A percentile compares a stretch with the other conserved stretches of the same genome.
Evolutionary conservation across 192 early-diverging fungal species (phyloP).

Genomic region (Coemansia sp.): DNA sequence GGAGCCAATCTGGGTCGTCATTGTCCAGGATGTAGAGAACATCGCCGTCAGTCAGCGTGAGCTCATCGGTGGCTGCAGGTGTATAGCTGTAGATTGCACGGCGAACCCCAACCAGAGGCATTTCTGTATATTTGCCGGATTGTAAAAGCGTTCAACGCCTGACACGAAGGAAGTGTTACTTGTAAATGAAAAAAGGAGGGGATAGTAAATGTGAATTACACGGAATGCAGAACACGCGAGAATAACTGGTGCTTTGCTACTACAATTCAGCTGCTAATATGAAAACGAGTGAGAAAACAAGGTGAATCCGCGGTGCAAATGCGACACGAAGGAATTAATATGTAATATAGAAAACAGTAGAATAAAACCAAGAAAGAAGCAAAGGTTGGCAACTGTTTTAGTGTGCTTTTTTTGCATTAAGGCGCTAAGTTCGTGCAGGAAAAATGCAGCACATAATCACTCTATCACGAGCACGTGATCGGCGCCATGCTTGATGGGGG

Average conservation of each 20-base stretch:
- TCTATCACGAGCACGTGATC: slow-evolving; percentile 4
- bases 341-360: neutral
- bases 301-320: too few species aligned
- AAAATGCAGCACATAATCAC: too few species aligned
- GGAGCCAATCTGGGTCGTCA: slow-evolving; percentile 91
- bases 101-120: slow-evolving; percentile 59
- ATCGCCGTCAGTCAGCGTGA: slow-evolving; percentile 84
- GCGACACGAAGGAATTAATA: too few species aligned
- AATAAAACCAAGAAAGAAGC: neutral
- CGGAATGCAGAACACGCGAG: too few species aligned
- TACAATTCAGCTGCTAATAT: too few species aligned
- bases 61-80: slow-evolving; percentile 80
- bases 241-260: too few species aligned
- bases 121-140: neutral
- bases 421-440: too few species aligned
- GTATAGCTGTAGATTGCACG: slow-evolving; percentile 90
- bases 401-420: too few species aligned
- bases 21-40: slow-evolving; percentile 83
- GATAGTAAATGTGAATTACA: neutral
- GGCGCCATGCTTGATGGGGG: neutral
- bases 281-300: too few species aligned
- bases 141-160: neutral
- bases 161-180: neutral
- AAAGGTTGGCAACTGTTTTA: too few species aligned
- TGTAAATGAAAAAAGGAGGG: neutral